Conservation (phyloP, 2,329 filamentous ascomycete genomes). For the Diaporthe vexans region DNA sequence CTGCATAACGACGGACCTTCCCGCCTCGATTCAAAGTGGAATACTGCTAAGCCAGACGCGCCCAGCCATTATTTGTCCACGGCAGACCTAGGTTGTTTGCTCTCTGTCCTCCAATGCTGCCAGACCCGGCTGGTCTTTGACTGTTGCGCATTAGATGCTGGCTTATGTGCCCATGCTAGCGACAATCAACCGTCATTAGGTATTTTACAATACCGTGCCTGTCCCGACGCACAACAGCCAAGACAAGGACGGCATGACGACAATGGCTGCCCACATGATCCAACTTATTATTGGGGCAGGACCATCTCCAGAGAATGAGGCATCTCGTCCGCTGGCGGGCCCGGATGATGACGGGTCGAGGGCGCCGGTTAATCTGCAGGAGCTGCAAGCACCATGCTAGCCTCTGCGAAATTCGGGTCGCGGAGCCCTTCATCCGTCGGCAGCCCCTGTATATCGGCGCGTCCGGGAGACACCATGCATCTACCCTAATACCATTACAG, state of each 20-base stretch:
- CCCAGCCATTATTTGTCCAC: background rate
- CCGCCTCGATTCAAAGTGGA: no score
- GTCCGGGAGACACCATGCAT: background rate
- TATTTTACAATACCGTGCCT: no score
- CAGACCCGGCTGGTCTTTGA: background rate
- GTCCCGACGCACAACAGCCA: background rate
- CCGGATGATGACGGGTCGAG: background rate
- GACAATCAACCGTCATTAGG: background rate
- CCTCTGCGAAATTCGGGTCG: constrained; percentile 1
- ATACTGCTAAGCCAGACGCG: background rate
- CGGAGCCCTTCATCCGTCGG: constrained; percentile 7
- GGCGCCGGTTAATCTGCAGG: background rate
- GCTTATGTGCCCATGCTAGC: background rate
- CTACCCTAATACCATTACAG: background rate
- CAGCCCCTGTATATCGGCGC: background rate
- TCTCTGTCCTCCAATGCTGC: background rate
- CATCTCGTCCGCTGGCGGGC: background rate
- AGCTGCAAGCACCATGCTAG: background rate
- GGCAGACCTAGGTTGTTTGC: no score
- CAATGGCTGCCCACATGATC: background rate
- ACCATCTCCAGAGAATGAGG: no score
- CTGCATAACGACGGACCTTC: background rate
- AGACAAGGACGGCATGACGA: background rate
- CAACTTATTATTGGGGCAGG: no score
- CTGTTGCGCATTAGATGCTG: background rate